A percentile compares a stretch with the other conserved stretches of the same genome.
Evolutionary conservation across 306 rosid species (phyloP).

Genomic region (Albizia julibrissin): DNA sequence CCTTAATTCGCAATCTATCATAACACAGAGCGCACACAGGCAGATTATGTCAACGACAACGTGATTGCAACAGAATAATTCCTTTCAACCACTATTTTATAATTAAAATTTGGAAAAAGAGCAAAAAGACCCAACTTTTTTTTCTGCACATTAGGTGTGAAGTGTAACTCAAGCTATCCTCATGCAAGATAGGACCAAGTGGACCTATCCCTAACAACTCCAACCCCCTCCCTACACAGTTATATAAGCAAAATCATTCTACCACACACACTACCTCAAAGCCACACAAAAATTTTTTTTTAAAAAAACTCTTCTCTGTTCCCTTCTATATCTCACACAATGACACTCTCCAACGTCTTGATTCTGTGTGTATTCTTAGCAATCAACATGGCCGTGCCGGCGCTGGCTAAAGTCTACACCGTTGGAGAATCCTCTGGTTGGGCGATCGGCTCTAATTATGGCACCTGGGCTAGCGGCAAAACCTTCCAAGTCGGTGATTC

Average conservation of each 20-base stretch:
- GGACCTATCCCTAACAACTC: slow-evolving; percentile 67
- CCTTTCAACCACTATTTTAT: slow-evolving; percentile 37
- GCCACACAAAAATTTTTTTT: not conserved
- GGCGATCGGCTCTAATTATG: slow-evolving; percentile 62
- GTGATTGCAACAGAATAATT: slow-evolving; percentile 39
- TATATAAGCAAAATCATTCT: slow-evolving; percentile 48
- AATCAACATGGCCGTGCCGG: slow-evolving; percentile 48
- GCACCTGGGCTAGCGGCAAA: slow-evolving; percentile 72
- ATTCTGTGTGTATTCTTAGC: slow-evolving; percentile 40
- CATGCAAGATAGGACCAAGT: slow-evolving; percentile 42
- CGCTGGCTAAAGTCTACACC: slow-evolving; percentile 61
- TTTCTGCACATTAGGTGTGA: slow-evolving; percentile 54
- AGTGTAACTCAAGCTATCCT: slow-evolving; percentile 58
- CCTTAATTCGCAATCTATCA: slow-evolving; percentile 41
- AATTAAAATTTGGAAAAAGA: slow-evolving; percentile 10
- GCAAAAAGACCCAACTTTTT: slow-evolving; percentile 12
- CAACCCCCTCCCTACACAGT: slow-evolving; percentile 31
- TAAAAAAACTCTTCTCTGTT: not conserved
- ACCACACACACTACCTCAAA: slow-evolving; percentile 28
- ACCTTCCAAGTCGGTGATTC: slow-evolving; percentile 72
- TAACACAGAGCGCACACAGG: not conserved
- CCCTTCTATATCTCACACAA: slow-evolving; percentile 20
- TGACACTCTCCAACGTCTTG: slow-evolving; percentile 47
- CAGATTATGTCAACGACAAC: slow-evolving; percentile 23
- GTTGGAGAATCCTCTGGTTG: slow-evolving; percentile 87